Percentiles rank a stretch among this genome's conserved stretches.
phyloP scores from a whole-genome alignment of 2,329 filamentous ascomycete species.

The Epichloe coenophiala region DNA sequence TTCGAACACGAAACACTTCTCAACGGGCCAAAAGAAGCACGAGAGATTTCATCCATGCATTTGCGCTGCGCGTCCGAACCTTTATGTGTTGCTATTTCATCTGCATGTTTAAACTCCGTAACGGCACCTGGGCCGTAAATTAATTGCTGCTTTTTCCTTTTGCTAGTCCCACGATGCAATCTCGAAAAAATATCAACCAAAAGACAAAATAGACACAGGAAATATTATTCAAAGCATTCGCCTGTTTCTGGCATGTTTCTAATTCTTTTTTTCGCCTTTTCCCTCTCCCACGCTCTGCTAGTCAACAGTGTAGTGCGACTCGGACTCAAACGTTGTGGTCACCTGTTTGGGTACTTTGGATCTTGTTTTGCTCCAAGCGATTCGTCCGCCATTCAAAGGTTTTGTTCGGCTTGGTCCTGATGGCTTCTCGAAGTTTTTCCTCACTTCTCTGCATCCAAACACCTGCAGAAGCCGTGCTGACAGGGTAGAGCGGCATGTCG shows the following conservation, averaged over 20 bases:
- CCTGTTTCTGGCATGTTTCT: too few relatives aligned
- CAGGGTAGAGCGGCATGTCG: slow-evolving; percentile 44
- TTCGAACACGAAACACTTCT: too few relatives aligned
- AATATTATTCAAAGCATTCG: too few relatives aligned
- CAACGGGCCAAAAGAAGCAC: too few relatives aligned
- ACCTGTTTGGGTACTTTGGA: not conserved
- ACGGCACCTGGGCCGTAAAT: not conserved
- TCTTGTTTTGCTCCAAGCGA: slow-evolving; percentile 1
- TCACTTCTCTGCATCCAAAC: slow-evolving; percentile 29
- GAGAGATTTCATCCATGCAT: too few relatives aligned
- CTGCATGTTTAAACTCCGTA: not conserved
- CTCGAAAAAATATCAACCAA: not conserved
- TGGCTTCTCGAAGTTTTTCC: slow-evolving; percentile 23
- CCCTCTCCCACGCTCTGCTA: too few relatives aligned
- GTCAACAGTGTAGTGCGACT: not conserved
- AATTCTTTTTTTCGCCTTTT: too few relatives aligned
- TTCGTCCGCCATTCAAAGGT: slow-evolving; percentile 19
- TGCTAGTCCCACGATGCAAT: not conserved
- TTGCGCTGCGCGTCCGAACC: too few relatives aligned
- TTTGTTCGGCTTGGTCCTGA: slow-evolving; percentile 26
- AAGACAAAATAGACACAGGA: not conserved
- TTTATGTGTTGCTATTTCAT: not conserved
- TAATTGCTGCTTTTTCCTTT: not conserved
- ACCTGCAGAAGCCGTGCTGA: slow-evolving; percentile 26
- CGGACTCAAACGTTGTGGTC: slow-evolving; percentile 2